Evolutionary conservation across 2,329 filamentous ascomycete genomes (phyloP).

Genomic region (Rhinocladiella similis): DNA sequence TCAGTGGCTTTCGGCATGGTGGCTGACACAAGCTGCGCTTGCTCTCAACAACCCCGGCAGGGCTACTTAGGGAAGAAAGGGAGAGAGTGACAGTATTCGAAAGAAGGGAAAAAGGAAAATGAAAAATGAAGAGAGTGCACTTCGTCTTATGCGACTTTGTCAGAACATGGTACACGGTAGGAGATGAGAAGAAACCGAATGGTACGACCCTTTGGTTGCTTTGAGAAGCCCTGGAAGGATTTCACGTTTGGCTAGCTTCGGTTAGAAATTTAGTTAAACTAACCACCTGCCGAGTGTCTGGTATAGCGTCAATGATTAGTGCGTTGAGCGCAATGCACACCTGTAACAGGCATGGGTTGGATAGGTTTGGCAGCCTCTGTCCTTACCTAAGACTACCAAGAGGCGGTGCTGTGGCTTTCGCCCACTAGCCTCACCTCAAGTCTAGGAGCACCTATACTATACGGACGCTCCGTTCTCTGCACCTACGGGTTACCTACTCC

Average conservation of each 20-base stretch:
- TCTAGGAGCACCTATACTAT: too few species aligned
- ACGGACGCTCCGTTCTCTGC: neutral
- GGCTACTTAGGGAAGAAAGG: neutral
- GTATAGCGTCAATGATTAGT: too few species aligned
- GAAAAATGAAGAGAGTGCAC: neutral
- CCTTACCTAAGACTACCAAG: neutral
- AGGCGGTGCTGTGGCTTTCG: neutral
- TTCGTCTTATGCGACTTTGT: neutral
- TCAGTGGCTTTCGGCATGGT: conserved; percentile 47
- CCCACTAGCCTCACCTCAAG: neutral
- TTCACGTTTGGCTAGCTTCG: neutral
- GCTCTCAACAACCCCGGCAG: neutral
- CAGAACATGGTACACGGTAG: conserved; percentile 10
- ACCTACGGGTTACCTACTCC: too few species aligned
- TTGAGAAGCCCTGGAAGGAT: neutral
- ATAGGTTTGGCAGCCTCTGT: too few species aligned
- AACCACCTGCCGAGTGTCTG: neutral
- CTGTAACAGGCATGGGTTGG: too few species aligned
- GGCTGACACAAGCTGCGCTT: conserved; percentile 8
- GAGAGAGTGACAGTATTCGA: conserved; percentile 9
- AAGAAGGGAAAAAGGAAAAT: neutral
- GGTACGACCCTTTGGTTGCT: conserved; percentile 13
- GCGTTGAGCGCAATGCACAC: too few species aligned
- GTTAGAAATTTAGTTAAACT: neutral
- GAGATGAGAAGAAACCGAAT: conserved; percentile 15